Evolutionary conservation across 1,139 yeast genomes (phyloP).

Genomic region (Scheffersomyces parashehatae): DNA sequence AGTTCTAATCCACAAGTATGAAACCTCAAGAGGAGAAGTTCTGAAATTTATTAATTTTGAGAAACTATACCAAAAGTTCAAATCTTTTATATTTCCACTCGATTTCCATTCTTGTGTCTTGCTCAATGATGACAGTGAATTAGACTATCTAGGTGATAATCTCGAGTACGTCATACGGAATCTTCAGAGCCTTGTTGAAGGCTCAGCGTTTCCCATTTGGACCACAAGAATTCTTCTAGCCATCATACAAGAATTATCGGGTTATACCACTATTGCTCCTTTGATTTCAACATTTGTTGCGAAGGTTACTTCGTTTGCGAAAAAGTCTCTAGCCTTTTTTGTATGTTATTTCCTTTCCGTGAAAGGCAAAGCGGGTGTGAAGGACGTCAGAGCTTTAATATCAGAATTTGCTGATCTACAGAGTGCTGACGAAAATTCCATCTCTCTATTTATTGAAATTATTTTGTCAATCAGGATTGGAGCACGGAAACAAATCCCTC

Average conservation of each 20-base stretch:
- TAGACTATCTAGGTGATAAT: conserved; percentile 14
- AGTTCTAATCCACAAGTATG: conserved; percentile 28
- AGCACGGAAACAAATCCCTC: conserved; percentile 27
- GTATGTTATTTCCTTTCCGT: conserved; percentile 22
- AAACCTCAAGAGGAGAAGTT: conserved; percentile 14
- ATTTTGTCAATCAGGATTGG: conserved; percentile 49
- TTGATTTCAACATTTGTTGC: conserved; percentile 26
- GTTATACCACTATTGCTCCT: conserved; percentile 20
- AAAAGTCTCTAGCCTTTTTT: conserved; percentile 23
- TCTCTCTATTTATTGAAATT: conserved; percentile 36
- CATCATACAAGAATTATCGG: conserved; percentile 32
- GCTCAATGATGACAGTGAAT: conserved; percentile 22
- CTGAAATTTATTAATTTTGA: conserved; percentile 19
- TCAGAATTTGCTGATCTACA: conserved; percentile 10
- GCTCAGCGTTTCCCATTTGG: conserved; percentile 24
- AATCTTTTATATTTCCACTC: conserved; percentile 27
- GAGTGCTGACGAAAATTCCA: conserved; percentile 15
- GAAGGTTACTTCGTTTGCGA: conserved; percentile 24
- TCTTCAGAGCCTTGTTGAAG: conserved; percentile 5
- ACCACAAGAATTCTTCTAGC: conserved; percentile 32
- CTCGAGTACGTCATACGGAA: conserved; percentile 13
- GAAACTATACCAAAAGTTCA: conserved; percentile 10
- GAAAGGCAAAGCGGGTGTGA: conserved; percentile 13
- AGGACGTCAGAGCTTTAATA: conserved; percentile 9
- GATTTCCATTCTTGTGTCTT: conserved; percentile 34